A percentile compares a stretch with the other conserved stretches of the same genome.
Conservation (phyloP, 345 rosid genomes). For the Gossypium thurberi region DNA sequence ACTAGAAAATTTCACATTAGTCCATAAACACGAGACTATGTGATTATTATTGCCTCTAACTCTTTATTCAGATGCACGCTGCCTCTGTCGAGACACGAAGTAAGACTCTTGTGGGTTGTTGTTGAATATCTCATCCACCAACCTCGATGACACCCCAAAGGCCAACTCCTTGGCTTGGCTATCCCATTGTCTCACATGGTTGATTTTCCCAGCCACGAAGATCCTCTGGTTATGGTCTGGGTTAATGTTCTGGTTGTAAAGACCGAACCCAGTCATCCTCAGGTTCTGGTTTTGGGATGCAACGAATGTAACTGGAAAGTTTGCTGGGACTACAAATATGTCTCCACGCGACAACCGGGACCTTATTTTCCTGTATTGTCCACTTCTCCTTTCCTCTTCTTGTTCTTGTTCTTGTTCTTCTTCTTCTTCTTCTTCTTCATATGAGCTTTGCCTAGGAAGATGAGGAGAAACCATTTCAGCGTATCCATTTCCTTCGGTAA, state of each 20-base stretch:
- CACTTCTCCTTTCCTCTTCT: not conserved
- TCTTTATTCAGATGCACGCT: not conserved
- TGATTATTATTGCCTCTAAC: not conserved
- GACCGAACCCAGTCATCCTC: not conserved
- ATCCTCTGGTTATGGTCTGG: not conserved
- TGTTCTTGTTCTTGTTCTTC: not conserved
- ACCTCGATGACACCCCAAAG: not conserved
- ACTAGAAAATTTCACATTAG: too few relatives aligned
- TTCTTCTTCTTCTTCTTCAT: not conserved
- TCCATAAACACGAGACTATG: too few relatives aligned
- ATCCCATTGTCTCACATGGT: constrained; percentile 2
- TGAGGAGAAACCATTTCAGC: constrained; percentile 6
- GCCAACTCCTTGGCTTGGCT: not conserved
- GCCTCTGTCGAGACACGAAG: not conserved
- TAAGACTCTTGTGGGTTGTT: not conserved
- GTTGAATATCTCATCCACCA: constrained; percentile 4
- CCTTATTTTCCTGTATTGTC: not conserved
- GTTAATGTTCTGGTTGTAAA: not conserved
- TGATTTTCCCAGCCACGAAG: constrained; percentile 6
- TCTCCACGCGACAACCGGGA: constrained; percentile 1
- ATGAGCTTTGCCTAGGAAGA: not conserved
- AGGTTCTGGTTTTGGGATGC: not conserved
- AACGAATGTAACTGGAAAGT: not conserved
- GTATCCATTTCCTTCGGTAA: not conserved
- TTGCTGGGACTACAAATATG: not conserved